Conservation (phyloP, 1,139 yeast genomes). For the Casaregolazyma suthepensis region DNA sequence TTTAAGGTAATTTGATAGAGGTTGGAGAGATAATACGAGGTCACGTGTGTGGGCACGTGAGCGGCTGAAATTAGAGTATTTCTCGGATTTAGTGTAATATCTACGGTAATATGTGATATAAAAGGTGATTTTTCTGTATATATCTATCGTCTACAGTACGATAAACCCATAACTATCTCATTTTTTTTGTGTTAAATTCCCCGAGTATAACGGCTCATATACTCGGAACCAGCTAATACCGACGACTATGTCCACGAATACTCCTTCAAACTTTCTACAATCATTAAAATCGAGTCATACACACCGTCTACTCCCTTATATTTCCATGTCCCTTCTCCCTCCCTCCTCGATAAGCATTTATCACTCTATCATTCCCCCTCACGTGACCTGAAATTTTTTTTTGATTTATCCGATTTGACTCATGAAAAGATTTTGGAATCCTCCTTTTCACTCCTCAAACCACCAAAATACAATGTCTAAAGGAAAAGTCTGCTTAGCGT, state of each 20-base stretch:
- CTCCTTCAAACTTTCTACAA: background rate
- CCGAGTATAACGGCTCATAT: background rate
- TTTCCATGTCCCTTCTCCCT: background rate
- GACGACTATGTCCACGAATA: background rate
- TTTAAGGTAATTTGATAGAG: background rate
- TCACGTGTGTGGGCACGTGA: background rate
- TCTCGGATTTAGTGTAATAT: no score
- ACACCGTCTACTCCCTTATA: background rate
- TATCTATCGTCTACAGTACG: no score
- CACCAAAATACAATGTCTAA: constrained; percentile 56
- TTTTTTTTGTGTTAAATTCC: background rate
- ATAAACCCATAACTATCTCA: no score
- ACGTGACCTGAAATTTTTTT: background rate
- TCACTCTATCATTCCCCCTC: background rate
- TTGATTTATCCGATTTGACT: background rate
- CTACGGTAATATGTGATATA: background rate
- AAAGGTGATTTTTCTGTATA: no score
- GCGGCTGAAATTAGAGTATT: background rate
- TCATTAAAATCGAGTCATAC: background rate
- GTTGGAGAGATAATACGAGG: background rate
- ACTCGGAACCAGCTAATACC: background rate
- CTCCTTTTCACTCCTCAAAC: background rate
- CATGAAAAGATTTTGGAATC: background rate
- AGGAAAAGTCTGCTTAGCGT: constrained; percentile 98
- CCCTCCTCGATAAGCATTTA: background rate